These are phyloP conservation scores for Phytophthora niederhauseri DNA, from an alignment of 352 stramenopile genomes.

Conservation along the genomic window DNA sequence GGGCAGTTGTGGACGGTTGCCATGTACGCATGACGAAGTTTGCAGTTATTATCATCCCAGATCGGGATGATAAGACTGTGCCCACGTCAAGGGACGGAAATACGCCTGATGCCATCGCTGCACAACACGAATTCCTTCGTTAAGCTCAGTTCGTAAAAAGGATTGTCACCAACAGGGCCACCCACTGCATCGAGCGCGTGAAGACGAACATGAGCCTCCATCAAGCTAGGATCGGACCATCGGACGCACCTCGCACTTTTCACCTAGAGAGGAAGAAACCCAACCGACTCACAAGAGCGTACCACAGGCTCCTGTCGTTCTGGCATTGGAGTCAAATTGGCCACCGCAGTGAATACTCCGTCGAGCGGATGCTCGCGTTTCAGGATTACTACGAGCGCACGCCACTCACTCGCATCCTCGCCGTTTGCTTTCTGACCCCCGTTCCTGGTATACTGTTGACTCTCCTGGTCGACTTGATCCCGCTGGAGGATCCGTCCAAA, in stretches of 20 bases:
- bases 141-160: neutral
- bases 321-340: constrained; percentile 1
- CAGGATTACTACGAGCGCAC: neutral
- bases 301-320: neutral
- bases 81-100: neutral
- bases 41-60: too few species aligned
- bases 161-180: too few species aligned
- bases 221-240: neutral
- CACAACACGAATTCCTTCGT: neutral
- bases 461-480: neutral
- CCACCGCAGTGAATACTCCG: neutral
- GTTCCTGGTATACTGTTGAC: neutral
- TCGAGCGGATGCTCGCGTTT: neutral
- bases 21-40: too few species aligned
- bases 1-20: too few species aligned
- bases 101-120: neutral
- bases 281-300: too few species aligned
- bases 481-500: neutral
- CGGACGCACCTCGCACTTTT: neutral
- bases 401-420: neutral
- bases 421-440: neutral
- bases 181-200: too few species aligned
- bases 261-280: neutral
- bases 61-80: neutral
- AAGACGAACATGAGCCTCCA: neutral